phyloP scores from a whole-genome alignment of 2,329 filamentous ascomycete species.

The Ustulina deusta region DNA sequence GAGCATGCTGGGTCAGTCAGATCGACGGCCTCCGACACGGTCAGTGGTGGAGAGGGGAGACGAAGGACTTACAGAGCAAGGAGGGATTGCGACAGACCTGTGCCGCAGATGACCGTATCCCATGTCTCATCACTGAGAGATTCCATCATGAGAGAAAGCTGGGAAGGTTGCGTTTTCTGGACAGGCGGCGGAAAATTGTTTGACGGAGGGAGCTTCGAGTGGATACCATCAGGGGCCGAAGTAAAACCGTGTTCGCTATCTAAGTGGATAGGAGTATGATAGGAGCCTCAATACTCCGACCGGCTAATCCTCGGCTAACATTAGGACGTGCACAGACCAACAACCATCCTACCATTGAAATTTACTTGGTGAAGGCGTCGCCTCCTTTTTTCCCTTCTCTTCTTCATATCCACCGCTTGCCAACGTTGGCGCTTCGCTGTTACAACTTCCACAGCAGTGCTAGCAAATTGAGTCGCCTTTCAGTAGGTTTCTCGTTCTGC shows the following conservation, averaged over 20 bases:
- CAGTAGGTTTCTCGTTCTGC: conserved; percentile 49
- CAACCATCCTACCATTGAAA: conserved; percentile 7
- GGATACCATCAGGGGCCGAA: conserved; percentile 34
- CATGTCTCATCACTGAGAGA: conserved; percentile 78
- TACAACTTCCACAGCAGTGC: conserved; percentile 51
- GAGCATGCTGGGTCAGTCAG: conserved; percentile 77
- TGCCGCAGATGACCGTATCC: conserved; percentile 85
- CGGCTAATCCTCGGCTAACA: conserved; percentile 27
- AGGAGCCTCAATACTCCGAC: neutral
- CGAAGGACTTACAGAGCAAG: conserved; percentile 75
- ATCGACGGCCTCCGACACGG: conserved; percentile 54
- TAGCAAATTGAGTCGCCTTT: conserved; percentile 49
- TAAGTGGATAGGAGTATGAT: no score
- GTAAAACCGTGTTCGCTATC: conserved; percentile 23
- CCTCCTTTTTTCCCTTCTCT: conserved; percentile 37
- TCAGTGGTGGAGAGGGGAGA: conserved; percentile 23
- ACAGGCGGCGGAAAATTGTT: conserved; percentile 46
- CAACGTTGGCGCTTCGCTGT: conserved; percentile 46
- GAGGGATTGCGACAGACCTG: conserved; percentile 81
- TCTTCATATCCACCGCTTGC: conserved; percentile 48
- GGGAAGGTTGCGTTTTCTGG: conserved; percentile 26
- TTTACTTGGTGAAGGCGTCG: conserved; percentile 17
- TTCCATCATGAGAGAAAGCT: conserved; percentile 68
- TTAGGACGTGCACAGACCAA: conserved; percentile 17
- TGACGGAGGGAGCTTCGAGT: conserved; percentile 29